Conservation (phyloP, 305 asterid species). For the Caryopteris hybrid region DNA sequence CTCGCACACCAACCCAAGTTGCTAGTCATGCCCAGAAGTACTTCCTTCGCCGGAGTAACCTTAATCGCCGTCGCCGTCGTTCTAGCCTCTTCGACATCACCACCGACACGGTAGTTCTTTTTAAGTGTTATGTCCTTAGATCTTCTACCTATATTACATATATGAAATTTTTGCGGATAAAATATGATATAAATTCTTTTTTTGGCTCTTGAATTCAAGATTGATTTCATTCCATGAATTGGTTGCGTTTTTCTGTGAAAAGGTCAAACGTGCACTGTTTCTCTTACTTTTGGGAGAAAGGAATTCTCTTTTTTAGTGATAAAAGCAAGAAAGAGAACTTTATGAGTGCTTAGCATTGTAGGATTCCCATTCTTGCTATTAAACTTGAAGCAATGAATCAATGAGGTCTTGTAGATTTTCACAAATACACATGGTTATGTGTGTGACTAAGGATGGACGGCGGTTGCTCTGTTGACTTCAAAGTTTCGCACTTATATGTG, state of each 20-base stretch:
- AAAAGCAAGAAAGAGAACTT: slow-evolving; percentile 16
- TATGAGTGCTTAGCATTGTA: slow-evolving; percentile 24
- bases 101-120: slow-evolving; percentile 61
- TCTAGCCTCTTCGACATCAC: slow-evolving; percentile 93
- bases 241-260: background rate
- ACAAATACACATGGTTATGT: background rate
- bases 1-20: slow-evolving; percentile 96
- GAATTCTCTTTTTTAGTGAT: background rate
- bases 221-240: slow-evolving; percentile 13
- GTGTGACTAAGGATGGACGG: too few species aligned
- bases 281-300: slow-evolving; percentile 13
- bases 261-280: background rate
- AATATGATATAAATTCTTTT: slow-evolving; percentile 9
- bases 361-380: slow-evolving; percentile 17
- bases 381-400: background rate
- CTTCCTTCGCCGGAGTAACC: slow-evolving; percentile 71
- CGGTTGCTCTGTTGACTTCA: too few species aligned
- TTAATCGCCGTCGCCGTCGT: slow-evolving; percentile 86
- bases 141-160: too few species aligned
- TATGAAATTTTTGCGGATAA: background rate
- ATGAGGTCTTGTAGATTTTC: background rate
- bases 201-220: slow-evolving; percentile 5
- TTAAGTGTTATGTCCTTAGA: background rate
- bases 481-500: too few species aligned
- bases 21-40: slow-evolving; percentile 98